Evolutionary conservation across 805 yeast genomes (phyloP).

Genomic region (Starmerella asiatica): DNA sequence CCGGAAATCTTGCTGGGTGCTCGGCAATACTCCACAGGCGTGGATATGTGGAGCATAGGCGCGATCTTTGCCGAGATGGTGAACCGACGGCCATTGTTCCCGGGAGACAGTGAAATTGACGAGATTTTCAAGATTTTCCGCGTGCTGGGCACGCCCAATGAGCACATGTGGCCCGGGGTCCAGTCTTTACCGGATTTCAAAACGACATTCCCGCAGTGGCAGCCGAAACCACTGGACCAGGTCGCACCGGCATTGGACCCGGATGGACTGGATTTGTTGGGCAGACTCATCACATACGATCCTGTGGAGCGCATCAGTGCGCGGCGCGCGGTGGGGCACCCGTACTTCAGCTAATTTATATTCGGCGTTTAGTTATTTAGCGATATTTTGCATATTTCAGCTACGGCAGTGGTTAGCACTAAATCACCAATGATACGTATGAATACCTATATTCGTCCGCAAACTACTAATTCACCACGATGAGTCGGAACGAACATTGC

Average conservation of each 20-base stretch:
- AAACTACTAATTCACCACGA: no score
- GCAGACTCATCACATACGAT: slow-evolving; percentile 67
- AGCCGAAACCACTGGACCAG: slow-evolving; percentile 50
- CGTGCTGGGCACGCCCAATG: slow-evolving; percentile 86
- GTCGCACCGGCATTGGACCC: slow-evolving; percentile 68
- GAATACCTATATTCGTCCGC: no score
- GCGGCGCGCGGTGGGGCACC: slow-evolving; percentile 78
- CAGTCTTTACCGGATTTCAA: slow-evolving; percentile 82
- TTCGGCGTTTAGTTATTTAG: no score
- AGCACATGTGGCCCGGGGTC: slow-evolving; percentile 90
- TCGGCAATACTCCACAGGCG: slow-evolving; percentile 93
- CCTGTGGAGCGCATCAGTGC: slow-evolving; percentile 92
- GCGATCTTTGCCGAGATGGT: slow-evolving; percentile 98
- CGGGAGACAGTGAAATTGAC: slow-evolving; percentile 96
- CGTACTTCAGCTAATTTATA: slow-evolving; percentile 47
- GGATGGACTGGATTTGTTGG: slow-evolving; percentile 73
- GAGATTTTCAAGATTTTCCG: slow-evolving; percentile 90
- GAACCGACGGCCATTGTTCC: slow-evolving; percentile 84
- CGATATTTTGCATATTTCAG: no score
- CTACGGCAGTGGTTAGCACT: no score
- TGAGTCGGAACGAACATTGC: no score
- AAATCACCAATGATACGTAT: no score
- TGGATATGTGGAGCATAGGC: slow-evolving; percentile 98
- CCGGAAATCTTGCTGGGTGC: slow-evolving; percentile 95
- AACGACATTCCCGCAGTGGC: slow-evolving; percentile 86